Evolutionary conservation across 139 green algal genomes (phyloP).

Genomic region (Picochlorum costavermella): DNA sequence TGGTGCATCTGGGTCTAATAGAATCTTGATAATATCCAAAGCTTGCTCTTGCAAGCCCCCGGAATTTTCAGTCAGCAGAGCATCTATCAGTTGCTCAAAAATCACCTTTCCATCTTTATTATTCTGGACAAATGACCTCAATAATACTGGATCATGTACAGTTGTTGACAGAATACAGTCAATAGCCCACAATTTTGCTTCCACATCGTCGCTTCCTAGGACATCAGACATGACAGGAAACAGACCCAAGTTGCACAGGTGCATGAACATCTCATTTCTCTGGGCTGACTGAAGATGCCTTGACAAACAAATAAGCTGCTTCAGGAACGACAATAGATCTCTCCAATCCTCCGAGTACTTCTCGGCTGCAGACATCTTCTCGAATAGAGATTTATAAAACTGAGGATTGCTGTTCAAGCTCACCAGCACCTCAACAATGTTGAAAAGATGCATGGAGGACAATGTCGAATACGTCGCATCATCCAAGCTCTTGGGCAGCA

Average conservation of each 20-base stretch:
- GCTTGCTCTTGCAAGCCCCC: conserved; percentile 71
- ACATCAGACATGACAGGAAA: conserved; percentile 57
- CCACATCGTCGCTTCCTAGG: conserved; percentile 28
- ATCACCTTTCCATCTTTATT: conserved; percentile 39
- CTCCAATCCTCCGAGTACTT: conserved; percentile 46
- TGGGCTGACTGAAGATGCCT: conserved; percentile 73
- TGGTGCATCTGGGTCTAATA: conserved; percentile 82
- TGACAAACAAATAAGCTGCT: conserved; percentile 84
- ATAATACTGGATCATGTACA: conserved; percentile 68
- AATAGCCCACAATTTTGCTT: conserved; percentile 57
- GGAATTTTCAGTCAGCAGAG: conserved; percentile 13
- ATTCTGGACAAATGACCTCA: conserved; percentile 61
- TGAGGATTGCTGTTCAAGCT: conserved; percentile 43
- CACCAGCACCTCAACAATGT: conserved; percentile 87
- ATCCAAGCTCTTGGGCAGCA: conserved; percentile 86
- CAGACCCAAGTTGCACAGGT: conserved; percentile 72
- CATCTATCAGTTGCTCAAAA: conserved; percentile 59
- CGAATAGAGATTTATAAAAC: conserved; percentile 86
- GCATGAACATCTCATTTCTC: conserved; percentile 51
- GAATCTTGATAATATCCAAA: conserved; percentile 55
- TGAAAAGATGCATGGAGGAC: conserved; percentile 83
- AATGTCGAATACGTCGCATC: conserved; percentile 88
- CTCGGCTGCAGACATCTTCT: conserved; percentile 29
- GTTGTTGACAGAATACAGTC: conserved; percentile 79
- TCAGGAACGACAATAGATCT: conserved; percentile 81